phyloP scores from a whole-genome alignment of 805 yeast genomes.

The Candida maris region DNA sequence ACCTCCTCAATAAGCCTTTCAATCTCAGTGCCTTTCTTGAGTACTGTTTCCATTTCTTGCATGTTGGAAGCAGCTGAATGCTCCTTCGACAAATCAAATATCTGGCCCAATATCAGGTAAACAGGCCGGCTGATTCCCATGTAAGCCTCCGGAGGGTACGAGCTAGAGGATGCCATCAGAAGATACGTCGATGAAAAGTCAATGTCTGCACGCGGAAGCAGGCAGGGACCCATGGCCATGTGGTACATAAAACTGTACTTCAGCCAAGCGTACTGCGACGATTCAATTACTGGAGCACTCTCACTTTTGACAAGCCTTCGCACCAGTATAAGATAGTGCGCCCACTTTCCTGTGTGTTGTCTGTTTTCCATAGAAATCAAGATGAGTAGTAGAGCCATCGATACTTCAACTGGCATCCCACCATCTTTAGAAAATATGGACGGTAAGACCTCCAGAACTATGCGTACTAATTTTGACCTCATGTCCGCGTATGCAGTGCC shows the following conservation, averaged over 20 bases:
- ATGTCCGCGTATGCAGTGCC: not conserved
- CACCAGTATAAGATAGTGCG: slow-evolving; percentile 5
- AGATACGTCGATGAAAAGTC: not conserved
- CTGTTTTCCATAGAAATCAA: slow-evolving; percentile 7
- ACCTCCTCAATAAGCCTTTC: slow-evolving; percentile 5
- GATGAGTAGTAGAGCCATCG: slow-evolving; percentile 6
- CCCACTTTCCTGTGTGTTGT: slow-evolving; percentile 9
- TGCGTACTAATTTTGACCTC: not conserved
- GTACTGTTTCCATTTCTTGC: slow-evolving; percentile 1
- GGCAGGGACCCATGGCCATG: slow-evolving; percentile 6
- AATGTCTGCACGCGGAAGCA: not conserved
- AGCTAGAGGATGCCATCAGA: not conserved
- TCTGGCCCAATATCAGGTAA: slow-evolving; percentile 5
- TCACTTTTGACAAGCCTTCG: slow-evolving; percentile 4
- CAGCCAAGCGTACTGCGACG: slow-evolving; percentile 5
- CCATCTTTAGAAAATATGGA: slow-evolving; percentile 1
- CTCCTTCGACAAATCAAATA: slow-evolving; percentile 3
- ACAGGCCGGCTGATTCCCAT: slow-evolving; percentile 10
- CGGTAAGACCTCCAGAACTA: slow-evolving; percentile 2
- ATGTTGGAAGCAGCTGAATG: slow-evolving; percentile 1
- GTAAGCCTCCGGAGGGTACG: slow-evolving; percentile 7
- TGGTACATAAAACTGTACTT: slow-evolving; percentile 8
- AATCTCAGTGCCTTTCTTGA: not conserved
- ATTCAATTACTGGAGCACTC: not conserved
- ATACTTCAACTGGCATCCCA: slow-evolving; percentile 2